These are phyloP conservation scores for Thermomucor indicae-seudaticae DNA, from an alignment of 371 early-diverging fungal genomes.

Conservation along the genomic window DNA sequence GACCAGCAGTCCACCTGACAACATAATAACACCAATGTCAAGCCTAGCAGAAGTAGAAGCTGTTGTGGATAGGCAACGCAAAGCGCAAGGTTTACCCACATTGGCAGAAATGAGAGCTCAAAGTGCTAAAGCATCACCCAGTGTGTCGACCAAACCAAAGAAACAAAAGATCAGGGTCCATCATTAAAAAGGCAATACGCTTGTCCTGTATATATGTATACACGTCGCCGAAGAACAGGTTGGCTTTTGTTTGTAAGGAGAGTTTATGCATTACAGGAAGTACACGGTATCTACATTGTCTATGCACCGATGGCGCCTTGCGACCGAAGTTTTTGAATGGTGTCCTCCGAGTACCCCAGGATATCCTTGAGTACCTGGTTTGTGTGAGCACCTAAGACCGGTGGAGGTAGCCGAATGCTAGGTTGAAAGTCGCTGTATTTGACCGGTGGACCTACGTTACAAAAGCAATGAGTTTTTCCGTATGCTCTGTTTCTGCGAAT, in stretches of 20 bases:
- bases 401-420: conserved; percentile 75
- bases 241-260: no score
- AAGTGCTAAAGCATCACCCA: conserved; percentile 9
- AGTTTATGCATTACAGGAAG: no score
- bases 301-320: conserved; percentile 33
- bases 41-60: conserved; percentile 37
- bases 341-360: conserved; percentile 50
- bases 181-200: conserved; percentile 5
- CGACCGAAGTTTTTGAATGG: conserved; percentile 31
- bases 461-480: neutral
- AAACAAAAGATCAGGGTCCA: conserved; percentile 36
- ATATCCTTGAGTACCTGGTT: conserved; percentile 61
- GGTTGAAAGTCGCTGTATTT: conserved; percentile 69
- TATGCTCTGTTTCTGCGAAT: no score
- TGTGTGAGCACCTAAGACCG: conserved; percentile 87
- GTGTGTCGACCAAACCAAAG: conserved; percentile 35
- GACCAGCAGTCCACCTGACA: conserved; percentile 25
- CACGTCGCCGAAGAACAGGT: no score
- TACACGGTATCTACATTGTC: neutral
- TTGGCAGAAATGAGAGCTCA: conserved; percentile 33
- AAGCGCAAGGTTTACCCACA: conserved; percentile 44
- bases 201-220: no score
- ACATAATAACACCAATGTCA: conserved; percentile 32
- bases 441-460: conserved; percentile 61
- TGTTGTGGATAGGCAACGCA: conserved; percentile 39